phyloP scores from a whole-genome alignment of 176 grass and related monocot genomes.

The Eragrostis curvula region DNA sequence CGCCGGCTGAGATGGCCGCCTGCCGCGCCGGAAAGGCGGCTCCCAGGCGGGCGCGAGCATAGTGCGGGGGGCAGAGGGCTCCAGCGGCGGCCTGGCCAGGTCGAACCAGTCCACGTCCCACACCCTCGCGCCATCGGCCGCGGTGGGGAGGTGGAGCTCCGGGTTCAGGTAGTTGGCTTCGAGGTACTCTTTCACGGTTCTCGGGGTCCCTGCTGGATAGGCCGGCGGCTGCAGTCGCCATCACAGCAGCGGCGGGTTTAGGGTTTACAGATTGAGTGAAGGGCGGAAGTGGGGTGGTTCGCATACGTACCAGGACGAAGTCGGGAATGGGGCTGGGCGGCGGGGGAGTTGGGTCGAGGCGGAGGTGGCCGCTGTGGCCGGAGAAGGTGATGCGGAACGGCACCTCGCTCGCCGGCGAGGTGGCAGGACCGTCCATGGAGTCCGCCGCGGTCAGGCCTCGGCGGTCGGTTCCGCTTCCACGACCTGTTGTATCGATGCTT shows the following conservation, averaged over 20 bases:
- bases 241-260: constrained; percentile 35
- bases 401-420: constrained; percentile 62
- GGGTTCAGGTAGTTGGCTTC: constrained; percentile 84
- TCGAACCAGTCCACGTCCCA: constrained; percentile 93
- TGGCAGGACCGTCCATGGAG: constrained; percentile 47
- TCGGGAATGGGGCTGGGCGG: constrained; percentile 51
- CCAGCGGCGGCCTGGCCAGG: constrained; percentile 59
- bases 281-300: not conserved
- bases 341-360: constrained; percentile 63
- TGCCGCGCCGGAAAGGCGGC: constrained; percentile 64
- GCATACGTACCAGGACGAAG: constrained; percentile 74
- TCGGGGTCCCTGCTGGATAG: constrained; percentile 65
- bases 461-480: not conserved
- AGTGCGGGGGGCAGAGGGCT: constrained; percentile 67
- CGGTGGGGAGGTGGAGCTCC: constrained; percentile 68
- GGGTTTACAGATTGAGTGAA: constrained; percentile 34
- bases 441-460: not conserved
- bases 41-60: constrained; percentile 76
- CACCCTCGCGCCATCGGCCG: constrained; percentile 59
- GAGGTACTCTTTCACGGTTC: constrained; percentile 67
- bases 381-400: constrained; percentile 83
- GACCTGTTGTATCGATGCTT: not conserved
- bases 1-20: not conserved
- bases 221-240: constrained; percentile 66
- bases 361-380: constrained; percentile 86